phyloP scores from a whole-genome alignment of 2,329 filamentous ascomycete genomes.

The Alternaria triticimaculans region DNA sequence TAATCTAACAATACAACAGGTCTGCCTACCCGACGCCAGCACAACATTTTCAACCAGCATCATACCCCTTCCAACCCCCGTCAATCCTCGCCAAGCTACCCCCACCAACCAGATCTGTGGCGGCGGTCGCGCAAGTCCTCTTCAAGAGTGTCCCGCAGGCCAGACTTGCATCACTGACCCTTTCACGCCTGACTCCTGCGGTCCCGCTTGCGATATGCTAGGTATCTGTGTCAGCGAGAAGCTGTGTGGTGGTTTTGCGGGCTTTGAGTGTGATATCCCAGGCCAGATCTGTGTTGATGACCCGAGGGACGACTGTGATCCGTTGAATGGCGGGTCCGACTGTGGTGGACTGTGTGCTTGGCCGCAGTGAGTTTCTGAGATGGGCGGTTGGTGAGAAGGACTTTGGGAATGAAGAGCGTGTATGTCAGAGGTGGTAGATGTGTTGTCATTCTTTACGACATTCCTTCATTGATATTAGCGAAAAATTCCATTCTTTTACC shows the following conservation, averaged over 20 bases:
- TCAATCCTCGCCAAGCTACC: neutral
- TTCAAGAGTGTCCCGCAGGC: constrained; percentile 16
- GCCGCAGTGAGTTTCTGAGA: constrained; percentile 2
- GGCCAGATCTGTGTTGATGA: constrained; percentile 53
- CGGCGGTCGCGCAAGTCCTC: constrained; percentile 25
- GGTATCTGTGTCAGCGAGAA: constrained; percentile 47
- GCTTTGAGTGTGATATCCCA: constrained; percentile 36
- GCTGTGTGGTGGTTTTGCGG: constrained; percentile 53
- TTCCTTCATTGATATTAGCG: neutral
- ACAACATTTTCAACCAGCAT: neutral
- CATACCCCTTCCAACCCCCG: neutral
- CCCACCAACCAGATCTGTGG: constrained; percentile 35
- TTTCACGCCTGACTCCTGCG: constrained; percentile 39
- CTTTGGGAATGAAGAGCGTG: neutral
- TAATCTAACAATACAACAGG: neutral
- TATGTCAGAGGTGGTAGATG: neutral
- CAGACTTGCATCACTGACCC: constrained; percentile 43
- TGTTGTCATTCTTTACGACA: neutral
- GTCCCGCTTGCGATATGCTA: constrained; percentile 38
- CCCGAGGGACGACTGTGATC: constrained; percentile 52
- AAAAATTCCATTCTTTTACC: neutral
- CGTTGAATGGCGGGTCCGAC: constrained; percentile 49
- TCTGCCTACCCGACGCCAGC: neutral
- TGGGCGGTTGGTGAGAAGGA: neutral
- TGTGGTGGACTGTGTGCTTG: constrained; percentile 54